phyloP scores from a whole-genome alignment of 345 rosid genomes.

The Eucalyptus marginata region DNA sequence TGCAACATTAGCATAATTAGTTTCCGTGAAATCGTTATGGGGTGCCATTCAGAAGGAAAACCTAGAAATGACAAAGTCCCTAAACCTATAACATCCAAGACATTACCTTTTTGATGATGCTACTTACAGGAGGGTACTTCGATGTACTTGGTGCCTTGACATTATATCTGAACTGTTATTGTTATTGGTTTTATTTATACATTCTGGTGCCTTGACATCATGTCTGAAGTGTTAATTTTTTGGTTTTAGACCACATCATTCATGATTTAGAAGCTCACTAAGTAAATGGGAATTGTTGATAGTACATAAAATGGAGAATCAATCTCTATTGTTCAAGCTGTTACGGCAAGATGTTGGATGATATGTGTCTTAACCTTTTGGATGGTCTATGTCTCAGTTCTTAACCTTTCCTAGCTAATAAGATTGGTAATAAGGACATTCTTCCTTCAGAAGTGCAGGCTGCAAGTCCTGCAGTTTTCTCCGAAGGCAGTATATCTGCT shows the following conservation, averaged over 20 bases:
- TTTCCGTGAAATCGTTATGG: background rate
- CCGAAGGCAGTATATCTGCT: slow-evolving; percentile 21
- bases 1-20: background rate
- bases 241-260: background rate
- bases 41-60: background rate
- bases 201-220: background rate
- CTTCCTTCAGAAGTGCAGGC: slow-evolving; percentile 20
- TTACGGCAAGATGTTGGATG: background rate
- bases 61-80: background rate
- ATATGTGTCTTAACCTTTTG: background rate
- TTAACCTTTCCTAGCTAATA: background rate
- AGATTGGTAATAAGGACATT: slow-evolving; percentile 6
- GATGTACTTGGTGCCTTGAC: background rate
- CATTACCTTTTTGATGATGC: background rate
- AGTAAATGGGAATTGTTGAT: background rate
- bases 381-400: background rate
- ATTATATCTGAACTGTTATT: background rate
- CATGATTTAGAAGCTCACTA: background rate
- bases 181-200: background rate
- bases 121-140: background rate
- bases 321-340: background rate
- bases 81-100: background rate
- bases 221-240: background rate
- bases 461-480: slow-evolving; percentile 7
- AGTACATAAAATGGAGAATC: background rate